Base-by-base conservation (phyloP, 2,329 filamentous ascomycete genomes). In the Incumbomyces lentus region DNA sequence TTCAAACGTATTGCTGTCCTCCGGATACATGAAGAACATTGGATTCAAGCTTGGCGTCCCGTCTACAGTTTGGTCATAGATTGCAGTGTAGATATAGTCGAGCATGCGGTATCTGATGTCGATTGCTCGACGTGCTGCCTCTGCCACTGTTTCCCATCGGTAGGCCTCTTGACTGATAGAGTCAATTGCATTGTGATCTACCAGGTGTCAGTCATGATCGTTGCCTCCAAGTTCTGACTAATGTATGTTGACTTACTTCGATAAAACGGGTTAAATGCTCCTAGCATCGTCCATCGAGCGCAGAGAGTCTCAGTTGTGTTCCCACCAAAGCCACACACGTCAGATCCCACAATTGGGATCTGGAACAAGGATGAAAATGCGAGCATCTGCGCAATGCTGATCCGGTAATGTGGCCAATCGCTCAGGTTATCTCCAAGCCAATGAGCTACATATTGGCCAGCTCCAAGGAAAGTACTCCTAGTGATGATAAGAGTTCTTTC, bases 11-110 rank as follows among this genome's bases (percentile, higher is more conserved):
- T 74, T 70, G 2, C 59, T 40, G 52, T 81, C 77, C 12, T 65
- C 53, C 0, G 77, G 84, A 60, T 88, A 89, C 22, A 78, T 60
- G 67, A 81, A 90, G 65, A 84, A 86, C 47, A 88, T 63, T 0
- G 85, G 84, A 55, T 78, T 79, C 46, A 87, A 67, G 52, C 80
- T 68, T 0, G 85, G 83, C 1, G 72, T 73, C 30, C 85, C 85
- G 36, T 74, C 73, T 14, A 68, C 58, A 26, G 71, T 74, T 60
- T 85, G 76, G 47, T 67, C 64, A 59, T 80, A 69, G 55, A 87
- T 70, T 0, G 79, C 77, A 1, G 84, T 88, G 69, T 90, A 89
- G 49, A 86, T 72, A 65, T 89, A 89, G 58, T 88, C 84, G 11
- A 89, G 70, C n/a, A 89, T 69, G 29, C 76, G 73, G 66, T 89